Evolutionary conservation across 768 basidiomycete species (phyloP), one percentile per base, ranked within the genome.

Genomic region (Cyathus striatus): DNA sequence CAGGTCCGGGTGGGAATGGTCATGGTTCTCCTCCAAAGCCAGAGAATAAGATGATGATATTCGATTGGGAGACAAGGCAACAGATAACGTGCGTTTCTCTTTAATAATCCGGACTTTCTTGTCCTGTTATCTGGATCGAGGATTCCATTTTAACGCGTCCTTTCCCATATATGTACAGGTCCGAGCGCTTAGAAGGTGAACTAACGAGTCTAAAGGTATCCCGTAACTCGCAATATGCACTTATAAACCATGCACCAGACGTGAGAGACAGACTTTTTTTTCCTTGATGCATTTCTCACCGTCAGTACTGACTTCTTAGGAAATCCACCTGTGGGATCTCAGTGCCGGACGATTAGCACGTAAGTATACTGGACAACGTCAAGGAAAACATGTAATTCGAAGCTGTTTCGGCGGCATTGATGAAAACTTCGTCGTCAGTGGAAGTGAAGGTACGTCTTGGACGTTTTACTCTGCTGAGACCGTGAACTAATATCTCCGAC

Each of bases 351-450:
- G 78, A 40, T 69, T 89, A 44, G 73, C 83, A 20, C 83, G 86
- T 47, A 91, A 83, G 63, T 95, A 86, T 58, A 79, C 79, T 3
- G 96, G 93, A 6, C 94, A 96, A 49, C 76, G 75, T 23, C 91
- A 95, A 60, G 79, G 81, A 2, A 73, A 77, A 22, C 88, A 91
- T 61, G 81, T 96, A 49, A 88, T 98, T 47, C 80, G 90, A 45
- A 90, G 89, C 60, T 94, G 90, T 57, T 97, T 98, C 62, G 96
- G 94, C 22, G 94, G 95, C 22, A 69, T 83, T 41, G 82, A 88
- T 54, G 86, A 83, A 41, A 90, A 86, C 57, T 93, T 94, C 58
- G 77, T 99, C 40, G 78, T 91, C 47, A 92, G 89, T 55, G 96
- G 95, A 17, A 95, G 92, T 56, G 95, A 97, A 81, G 95, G 95